phyloP scores from a whole-genome alignment of 78 protist genomes.

The slime mould (Dictyostelium discoideum) region dicty_2.7 NC_007088.5:1849501-1850000 shows the following conservation, averaged over 20 bases:
- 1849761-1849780: neutral
- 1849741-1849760: neutral
- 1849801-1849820: neutral
- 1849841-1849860: neutral
- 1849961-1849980: neutral
- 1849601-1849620: neutral
- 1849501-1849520: no score
- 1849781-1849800: neutral
- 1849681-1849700: neutral
- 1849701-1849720: neutral
- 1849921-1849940: neutral
- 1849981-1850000: neutral
- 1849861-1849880: neutral
- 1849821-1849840: neutral
- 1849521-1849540: no score
- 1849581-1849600: neutral
- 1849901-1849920: neutral
- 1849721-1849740: neutral
- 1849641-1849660: neutral
- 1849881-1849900: neutral
- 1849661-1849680: neutral
- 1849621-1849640: neutral
- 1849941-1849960: neutral
- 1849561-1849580: no score
- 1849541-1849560: no score